Evolutionary conservation across 371 early-diverging fungal species (phyloP).

Genomic region (Capillidium rhysosporum): DNA sequence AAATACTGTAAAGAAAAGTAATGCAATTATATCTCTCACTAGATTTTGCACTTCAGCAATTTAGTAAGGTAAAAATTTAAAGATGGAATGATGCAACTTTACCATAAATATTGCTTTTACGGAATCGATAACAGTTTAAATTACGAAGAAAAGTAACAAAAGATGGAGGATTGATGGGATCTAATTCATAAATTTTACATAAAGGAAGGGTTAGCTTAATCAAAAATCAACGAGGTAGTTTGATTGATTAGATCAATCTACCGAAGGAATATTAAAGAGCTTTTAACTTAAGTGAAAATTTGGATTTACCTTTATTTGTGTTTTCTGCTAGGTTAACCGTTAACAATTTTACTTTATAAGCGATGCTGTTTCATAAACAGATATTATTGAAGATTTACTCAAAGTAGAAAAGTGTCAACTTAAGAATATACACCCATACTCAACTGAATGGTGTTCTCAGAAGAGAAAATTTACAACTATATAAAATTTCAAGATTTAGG

Average conservation of each 20-base stretch:
- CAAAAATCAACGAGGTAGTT: constrained; percentile 30
- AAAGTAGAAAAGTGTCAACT: constrained; percentile 14
- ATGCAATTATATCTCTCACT: constrained; percentile 36
- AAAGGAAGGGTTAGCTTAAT: constrained; percentile 20
- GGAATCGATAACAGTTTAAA: constrained; percentile 30
- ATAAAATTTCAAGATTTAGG: constrained; percentile 36
- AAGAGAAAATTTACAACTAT: constrained; percentile 16
- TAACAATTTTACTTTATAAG: constrained; percentile 10
- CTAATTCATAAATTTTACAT: constrained; percentile 31
- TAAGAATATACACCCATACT: constrained; percentile 47
- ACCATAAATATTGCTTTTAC: constrained; percentile 46
- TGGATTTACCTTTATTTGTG: constrained; percentile 35
- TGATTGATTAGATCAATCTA: constrained; percentile 23
- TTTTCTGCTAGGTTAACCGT: constrained; percentile 49
- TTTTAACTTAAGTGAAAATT: constrained; percentile 18
- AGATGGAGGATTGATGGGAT: constrained; percentile 55
- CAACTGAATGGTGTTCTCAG: constrained; percentile 44
- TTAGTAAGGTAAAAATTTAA: constrained; percentile 23
- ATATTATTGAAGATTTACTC: constrained; percentile 40
- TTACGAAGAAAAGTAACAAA: constrained; percentile 31
- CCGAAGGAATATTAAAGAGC: constrained; percentile 22
- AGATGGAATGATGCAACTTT: constrained; percentile 18
- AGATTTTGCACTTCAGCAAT: constrained; percentile 23
- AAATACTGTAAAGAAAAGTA: constrained; percentile 31
- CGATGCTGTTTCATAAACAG: constrained; percentile 14